Percentiles rank a stretch among this genome's conserved stretches.
Conservation (phyloP, 768 basidiomycete species). For the Tricholoma furcatifolium region DNA sequence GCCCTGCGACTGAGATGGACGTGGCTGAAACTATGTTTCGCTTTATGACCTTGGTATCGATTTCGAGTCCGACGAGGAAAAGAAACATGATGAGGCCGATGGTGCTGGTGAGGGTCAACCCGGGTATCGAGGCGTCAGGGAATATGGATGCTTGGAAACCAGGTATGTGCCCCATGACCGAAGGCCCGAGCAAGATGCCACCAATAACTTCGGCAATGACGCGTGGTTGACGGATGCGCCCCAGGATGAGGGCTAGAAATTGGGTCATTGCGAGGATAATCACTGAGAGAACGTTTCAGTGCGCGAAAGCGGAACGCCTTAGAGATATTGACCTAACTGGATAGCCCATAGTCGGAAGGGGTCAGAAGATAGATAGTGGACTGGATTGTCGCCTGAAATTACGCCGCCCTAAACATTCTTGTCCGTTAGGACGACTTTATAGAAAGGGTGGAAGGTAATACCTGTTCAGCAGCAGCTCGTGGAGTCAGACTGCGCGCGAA, state of each 20-base stretch:
- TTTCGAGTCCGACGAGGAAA: slow-evolving; percentile 84
- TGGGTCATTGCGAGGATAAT: slow-evolving; percentile 84
- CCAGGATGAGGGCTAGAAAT: slow-evolving; percentile 60
- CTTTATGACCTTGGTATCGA: slow-evolving; percentile 69
- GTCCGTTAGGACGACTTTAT: not conserved
- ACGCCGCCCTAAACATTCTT: slow-evolving; percentile 59
- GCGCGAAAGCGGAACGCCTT: not conserved
- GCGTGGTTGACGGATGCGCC: slow-evolving; percentile 80
- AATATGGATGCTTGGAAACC: slow-evolving; percentile 64
- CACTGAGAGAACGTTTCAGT: slow-evolving; percentile 36
- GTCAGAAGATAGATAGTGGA: slow-evolving; percentile 55
- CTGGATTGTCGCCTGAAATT: slow-evolving; percentile 74
- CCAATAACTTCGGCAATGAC: slow-evolving; percentile 93
- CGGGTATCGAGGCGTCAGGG: slow-evolving; percentile 46
- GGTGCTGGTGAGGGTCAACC: slow-evolving; percentile 71
- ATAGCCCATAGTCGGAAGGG: slow-evolving; percentile 79
- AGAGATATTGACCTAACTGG: slow-evolving; percentile 55
- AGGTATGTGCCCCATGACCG: slow-evolving; percentile 79
- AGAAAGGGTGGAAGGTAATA: slow-evolving; percentile 18
- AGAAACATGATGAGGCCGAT: slow-evolving; percentile 78
- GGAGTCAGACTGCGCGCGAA: slow-evolving; percentile 30
- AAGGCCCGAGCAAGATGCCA: slow-evolving; percentile 81
- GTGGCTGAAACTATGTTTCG: slow-evolving; percentile 59
- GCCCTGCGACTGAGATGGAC: slow-evolving; percentile 63
- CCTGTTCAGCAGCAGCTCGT: slow-evolving; percentile 51